Conservation (phyloP, 768 basidiomycete genomes). For the Macrolepiota albuminosa region DNA sequence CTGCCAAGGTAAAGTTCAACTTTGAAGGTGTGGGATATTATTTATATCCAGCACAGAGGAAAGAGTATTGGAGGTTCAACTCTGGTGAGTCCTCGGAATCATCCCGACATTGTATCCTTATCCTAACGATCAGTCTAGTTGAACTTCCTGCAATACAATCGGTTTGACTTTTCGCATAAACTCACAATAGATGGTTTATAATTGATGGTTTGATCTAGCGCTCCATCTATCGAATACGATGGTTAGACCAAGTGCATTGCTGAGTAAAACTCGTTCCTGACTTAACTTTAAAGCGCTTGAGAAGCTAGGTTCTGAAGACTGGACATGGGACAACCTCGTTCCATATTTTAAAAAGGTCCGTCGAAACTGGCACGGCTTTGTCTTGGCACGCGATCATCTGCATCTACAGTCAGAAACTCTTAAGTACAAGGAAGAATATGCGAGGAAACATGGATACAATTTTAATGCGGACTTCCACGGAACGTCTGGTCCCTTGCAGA, state of each 20-base stretch:
- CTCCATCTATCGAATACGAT: neutral
- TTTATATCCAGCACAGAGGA: neutral
- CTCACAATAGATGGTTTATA: too few relatives aligned
- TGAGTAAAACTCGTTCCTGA: neutral
- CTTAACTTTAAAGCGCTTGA: too few relatives aligned
- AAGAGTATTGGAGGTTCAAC: constrained; percentile 3
- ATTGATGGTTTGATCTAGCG: neutral
- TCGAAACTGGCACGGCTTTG: too few relatives aligned
- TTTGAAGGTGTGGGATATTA: neutral
- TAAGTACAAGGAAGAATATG: too few relatives aligned
- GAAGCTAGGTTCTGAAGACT: too few relatives aligned
- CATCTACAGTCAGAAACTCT: too few relatives aligned
- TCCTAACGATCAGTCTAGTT: neutral
- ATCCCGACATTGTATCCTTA: neutral
- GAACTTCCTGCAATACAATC: neutral
- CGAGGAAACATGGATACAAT: too few relatives aligned
- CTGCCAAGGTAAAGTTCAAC: neutral
- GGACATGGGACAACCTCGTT: too few relatives aligned
- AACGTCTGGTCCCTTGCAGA: too few relatives aligned
- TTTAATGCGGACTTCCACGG: too few relatives aligned
- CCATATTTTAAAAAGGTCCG: too few relatives aligned
- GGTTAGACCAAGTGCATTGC: neutral
- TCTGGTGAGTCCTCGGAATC: neutral
- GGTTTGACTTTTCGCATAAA: neutral
- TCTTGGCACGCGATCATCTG: too few relatives aligned